Evolutionary conservation across 768 basidiomycete genomes (phyloP).

Genomic region (Suillus bovinus): DNA sequence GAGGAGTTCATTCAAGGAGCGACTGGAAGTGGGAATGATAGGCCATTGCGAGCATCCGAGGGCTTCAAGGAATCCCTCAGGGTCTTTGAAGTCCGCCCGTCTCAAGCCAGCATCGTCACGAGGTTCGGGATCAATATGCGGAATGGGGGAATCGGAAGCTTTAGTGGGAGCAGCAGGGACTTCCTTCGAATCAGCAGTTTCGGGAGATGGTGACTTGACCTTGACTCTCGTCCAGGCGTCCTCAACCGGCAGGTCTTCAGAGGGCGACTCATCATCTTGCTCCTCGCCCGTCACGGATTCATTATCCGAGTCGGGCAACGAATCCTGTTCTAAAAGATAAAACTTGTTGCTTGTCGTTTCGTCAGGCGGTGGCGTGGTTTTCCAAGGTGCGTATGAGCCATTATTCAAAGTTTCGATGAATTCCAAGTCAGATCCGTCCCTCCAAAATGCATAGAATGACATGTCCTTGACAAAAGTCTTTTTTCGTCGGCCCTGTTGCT

Average conservation of each 20-base stretch:
- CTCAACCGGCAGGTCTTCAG: slow-evolving; percentile 20
- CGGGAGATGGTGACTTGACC: not conserved
- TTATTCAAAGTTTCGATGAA: slow-evolving; percentile 38
- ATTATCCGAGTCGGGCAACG: slow-evolving; percentile 5
- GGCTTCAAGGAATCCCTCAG: slow-evolving; percentile 36
- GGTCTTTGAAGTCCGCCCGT: slow-evolving; percentile 22
- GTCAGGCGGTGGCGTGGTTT: not conserved
- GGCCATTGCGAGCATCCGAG: slow-evolving; percentile 41
- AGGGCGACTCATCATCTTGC: slow-evolving; percentile 8
- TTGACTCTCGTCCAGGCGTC: slow-evolving; percentile 32
- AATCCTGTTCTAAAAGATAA: slow-evolving; percentile 10
- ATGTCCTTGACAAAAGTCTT: slow-evolving; percentile 22
- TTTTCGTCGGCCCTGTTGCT: slow-evolving; percentile 30
- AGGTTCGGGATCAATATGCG: not conserved
- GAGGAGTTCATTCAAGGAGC: slow-evolving; percentile 41
- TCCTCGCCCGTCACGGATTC: slow-evolving; percentile 17
- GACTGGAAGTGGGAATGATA: slow-evolving; percentile 35
- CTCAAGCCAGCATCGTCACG: not conserved
- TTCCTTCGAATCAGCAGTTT: not conserved
- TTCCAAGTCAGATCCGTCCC: slow-evolving; percentile 42
- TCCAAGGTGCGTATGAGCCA: slow-evolving; percentile 5
- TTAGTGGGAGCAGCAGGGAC: not conserved
- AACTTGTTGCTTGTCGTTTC: slow-evolving; percentile 1
- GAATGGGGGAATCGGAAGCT: not conserved
- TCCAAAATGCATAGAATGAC: slow-evolving; percentile 55